Percentiles rank a stretch among this genome's conserved stretches.
Conservation (phyloP, 2,329 filamentous ascomycete genomes). For the Hymenoscyphus albidus region DNA sequence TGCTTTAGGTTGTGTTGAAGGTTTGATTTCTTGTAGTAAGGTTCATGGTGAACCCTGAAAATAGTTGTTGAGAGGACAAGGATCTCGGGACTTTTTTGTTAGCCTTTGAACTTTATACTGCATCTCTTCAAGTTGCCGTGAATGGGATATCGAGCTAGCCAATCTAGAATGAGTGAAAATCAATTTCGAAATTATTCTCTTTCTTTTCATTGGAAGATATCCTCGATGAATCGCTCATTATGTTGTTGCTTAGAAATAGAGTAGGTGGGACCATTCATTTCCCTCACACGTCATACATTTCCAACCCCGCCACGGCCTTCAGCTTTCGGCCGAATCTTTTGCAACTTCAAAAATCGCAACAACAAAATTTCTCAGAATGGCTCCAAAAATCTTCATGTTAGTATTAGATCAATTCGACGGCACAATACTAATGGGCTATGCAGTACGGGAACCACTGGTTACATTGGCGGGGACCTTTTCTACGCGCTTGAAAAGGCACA, state of each 20-base stretch:
- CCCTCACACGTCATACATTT: neutral
- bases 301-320: neutral
- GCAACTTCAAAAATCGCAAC: neutral
- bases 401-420: neutral
- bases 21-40: too few species aligned
- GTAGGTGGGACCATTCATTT: neutral
- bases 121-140: too few species aligned
- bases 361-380: slow-evolving; percentile 12
- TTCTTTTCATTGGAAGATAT: too few species aligned
- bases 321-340: neutral
- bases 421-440: neutral
- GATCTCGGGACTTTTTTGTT: too few species aligned
- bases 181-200: too few species aligned
- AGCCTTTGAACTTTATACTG: too few species aligned
- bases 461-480: slow-evolving; percentile 44
- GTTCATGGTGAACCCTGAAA: too few species aligned
- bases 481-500: slow-evolving; percentile 42
- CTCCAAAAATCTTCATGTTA: slow-evolving; percentile 30
- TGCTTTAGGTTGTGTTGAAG: too few species aligned
- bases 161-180: too few species aligned
- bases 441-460: slow-evolving; percentile 38
- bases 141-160: too few species aligned
- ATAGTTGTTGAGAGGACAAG: too few species aligned
- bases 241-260: neutral
- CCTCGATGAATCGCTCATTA: too few species aligned